A percentile compares a stretch with the other conserved stretches of the same genome.
phyloP scores from a whole-genome alignment of 129 eudicot genomes.

The Heracleum sosnowskyi region DNA sequence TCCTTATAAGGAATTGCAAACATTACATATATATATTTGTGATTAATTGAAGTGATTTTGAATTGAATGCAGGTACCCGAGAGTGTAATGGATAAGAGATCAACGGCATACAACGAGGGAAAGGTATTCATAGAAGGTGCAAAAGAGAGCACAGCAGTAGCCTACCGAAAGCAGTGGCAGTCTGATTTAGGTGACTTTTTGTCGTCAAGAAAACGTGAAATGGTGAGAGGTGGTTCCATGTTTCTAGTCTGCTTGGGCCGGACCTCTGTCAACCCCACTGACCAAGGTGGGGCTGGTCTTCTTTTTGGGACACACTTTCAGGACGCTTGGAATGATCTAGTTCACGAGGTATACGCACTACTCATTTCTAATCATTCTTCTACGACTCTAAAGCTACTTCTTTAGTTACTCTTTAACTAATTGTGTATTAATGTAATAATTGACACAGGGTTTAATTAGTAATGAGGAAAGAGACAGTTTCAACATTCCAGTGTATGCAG shows the following conservation, averaged over 20 bases:
- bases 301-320: constrained; percentile 97
- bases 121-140: constrained; percentile 78
- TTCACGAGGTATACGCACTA: constrained; percentile 62
- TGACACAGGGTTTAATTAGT: constrained; percentile 53
- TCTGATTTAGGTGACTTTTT: constrained; percentile 54
- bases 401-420: neutral
- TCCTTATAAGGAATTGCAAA: no score
- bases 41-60: neutral
- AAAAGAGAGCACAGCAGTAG: constrained; percentile 42
- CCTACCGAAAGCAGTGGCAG: constrained; percentile 67
- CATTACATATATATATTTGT: no score
- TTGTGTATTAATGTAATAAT: neutral
- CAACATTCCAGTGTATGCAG: constrained; percentile 91
- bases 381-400: neutral
- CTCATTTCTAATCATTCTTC: neutral
- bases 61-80: constrained; percentile 60
- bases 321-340: constrained; percentile 98
- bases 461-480: constrained; percentile 71
- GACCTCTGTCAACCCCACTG: constrained; percentile 69
- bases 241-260: constrained; percentile 76
- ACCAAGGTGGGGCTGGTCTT: constrained; percentile 95
- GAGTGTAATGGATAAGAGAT: constrained; percentile 55
- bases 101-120: constrained; percentile 66
- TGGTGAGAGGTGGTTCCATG: constrained; percentile 86
- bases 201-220: constrained; percentile 57